These are phyloP conservation scores for Fusarium decemcellulare DNA, from an alignment of 2,329 filamentous ascomycete species.

Conservation along the genomic window DNA sequence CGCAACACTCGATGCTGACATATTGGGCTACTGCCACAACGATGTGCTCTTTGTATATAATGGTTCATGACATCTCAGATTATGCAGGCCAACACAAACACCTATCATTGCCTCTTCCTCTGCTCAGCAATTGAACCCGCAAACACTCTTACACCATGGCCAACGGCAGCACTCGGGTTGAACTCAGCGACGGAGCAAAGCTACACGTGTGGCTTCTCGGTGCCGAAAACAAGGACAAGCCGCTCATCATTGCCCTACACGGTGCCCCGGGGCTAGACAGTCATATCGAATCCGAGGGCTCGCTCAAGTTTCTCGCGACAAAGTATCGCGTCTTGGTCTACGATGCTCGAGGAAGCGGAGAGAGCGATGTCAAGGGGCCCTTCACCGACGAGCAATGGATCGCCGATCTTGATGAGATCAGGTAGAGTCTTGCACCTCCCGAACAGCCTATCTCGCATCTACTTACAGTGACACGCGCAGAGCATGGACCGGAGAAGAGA, in stretches of 20 bases:
- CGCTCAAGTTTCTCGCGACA: slow-evolving; percentile 13
- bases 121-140: neutral
- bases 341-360: slow-evolving; percentile 16
- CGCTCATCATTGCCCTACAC: slow-evolving; percentile 15
- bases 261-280: slow-evolving; percentile 12
- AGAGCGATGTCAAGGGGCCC: slow-evolving; percentile 5
- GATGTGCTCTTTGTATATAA: neutral
- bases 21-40: too few species aligned
- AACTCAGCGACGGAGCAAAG: slow-evolving; percentile 17
- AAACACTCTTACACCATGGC: neutral
- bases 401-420: slow-evolving; percentile 12
- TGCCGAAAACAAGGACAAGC: slow-evolving; percentile 14
- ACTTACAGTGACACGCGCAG: fast-evolving
- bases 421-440: neutral
- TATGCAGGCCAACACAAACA: neutral
- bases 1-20: neutral
- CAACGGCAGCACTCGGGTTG: neutral
- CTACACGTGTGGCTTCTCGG: slow-evolving; percentile 23
- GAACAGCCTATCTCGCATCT: too few species aligned
- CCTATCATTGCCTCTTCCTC: neutral
- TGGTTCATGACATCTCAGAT: neutral
- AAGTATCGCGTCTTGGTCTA: slow-evolving; percentile 21
- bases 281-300: neutral
- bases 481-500: slow-evolving; percentile 11
- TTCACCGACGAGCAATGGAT: slow-evolving; percentile 24